Percentiles rank a stretch among this genome's conserved stretches.
phyloP scores from a whole-genome alignment of 2,329 filamentous ascomycete species.

The Talaromyces amestolkiae region DNA sequence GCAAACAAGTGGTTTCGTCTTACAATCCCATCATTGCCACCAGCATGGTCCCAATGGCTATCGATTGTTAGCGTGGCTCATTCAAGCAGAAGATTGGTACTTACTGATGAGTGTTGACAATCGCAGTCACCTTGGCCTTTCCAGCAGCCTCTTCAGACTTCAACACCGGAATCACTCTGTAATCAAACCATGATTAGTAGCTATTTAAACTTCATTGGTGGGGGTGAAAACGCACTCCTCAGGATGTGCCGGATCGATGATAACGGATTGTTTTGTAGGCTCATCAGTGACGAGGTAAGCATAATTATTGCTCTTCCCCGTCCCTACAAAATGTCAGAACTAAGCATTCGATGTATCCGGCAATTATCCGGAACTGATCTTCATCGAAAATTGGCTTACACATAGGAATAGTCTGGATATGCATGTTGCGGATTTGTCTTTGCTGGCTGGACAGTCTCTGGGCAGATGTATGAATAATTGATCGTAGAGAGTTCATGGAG shows the following conservation, averaged over 20 bases:
- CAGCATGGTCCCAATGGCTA: slow-evolving; percentile 92
- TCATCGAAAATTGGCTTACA: slow-evolving; percentile 38
- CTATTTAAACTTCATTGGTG: background rate
- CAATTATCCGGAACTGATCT: background rate
- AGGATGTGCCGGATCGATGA: slow-evolving; percentile 53
- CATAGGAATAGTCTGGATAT: slow-evolving; percentile 55
- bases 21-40: slow-evolving; percentile 82
- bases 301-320: slow-evolving; percentile 50
- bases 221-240: slow-evolving; percentile 42
- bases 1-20: slow-evolving; percentile 24
- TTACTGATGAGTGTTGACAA: slow-evolving; percentile 97
- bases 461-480: slow-evolving; percentile 7
- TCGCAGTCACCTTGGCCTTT: slow-evolving; percentile 77
- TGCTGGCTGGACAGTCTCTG: background rate
- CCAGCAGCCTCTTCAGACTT: slow-evolving; percentile 69
- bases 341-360: background rate
- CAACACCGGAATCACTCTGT: slow-evolving; percentile 62
- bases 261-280: slow-evolving; percentile 49
- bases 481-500: slow-evolving; percentile 31
- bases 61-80: background rate
- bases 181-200: background rate
- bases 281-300: slow-evolving; percentile 53
- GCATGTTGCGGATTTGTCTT: slow-evolving; percentile 40
- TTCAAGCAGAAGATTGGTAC: slow-evolving; percentile 32
- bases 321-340: slow-evolving; percentile 27